phyloP scores from a whole-genome alignment of 2,329 filamentous ascomycete genomes.

The Botryotinia calthae region DNA sequence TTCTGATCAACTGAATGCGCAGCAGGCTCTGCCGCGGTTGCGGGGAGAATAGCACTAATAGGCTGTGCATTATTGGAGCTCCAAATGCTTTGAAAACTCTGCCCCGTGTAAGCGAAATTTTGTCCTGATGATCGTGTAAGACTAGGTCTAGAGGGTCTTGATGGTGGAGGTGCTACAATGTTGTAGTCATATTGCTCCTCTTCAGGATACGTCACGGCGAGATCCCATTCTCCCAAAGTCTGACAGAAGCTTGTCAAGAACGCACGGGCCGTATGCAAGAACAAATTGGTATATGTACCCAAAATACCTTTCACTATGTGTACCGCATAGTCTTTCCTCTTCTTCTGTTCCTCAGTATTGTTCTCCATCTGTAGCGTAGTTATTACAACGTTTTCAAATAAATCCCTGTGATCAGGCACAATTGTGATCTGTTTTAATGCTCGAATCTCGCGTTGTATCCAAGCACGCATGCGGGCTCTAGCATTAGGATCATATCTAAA shows the following conservation, averaged over 20 bases:
- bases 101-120: no score
- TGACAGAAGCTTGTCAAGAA: background rate
- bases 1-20: background rate
- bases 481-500: background rate
- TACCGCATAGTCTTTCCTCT: background rate
- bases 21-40: background rate
- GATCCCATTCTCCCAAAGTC: background rate
- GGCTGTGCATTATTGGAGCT: background rate
- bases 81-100: accelerated
- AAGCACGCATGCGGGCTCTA: background rate
- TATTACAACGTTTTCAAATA: background rate
- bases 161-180: no score
- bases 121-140: background rate
- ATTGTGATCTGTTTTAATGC: background rate
- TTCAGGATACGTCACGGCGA: background rate
- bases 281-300: background rate
- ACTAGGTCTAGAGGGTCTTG: background rate
- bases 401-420: background rate
- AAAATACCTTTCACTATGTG: background rate
- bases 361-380: background rate
- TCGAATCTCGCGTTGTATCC: background rate
- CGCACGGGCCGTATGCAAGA: background rate
- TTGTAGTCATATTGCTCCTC: background rate
- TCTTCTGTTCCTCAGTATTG: background rate
- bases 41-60: background rate